These are phyloP conservation scores for Prunus yedoensis DNA, from an alignment of 331 rosid genomes.

Conservation along the genomic window DNA sequence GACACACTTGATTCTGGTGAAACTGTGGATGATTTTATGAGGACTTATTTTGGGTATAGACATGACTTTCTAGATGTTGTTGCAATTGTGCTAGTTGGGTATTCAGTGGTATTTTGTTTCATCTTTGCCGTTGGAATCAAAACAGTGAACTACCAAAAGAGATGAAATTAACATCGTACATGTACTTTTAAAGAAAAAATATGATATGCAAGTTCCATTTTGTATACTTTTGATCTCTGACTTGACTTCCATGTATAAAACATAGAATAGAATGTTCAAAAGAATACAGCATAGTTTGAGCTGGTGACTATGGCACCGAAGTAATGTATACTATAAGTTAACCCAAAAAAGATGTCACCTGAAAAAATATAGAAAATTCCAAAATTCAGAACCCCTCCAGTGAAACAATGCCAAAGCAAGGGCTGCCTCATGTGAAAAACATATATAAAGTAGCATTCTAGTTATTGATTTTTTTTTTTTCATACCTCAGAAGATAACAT, in stretches of 20 bases:
- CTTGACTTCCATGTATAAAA: too few species aligned
- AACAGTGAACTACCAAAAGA: constrained; percentile 1
- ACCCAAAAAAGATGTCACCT: background rate
- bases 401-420: constrained; percentile 60
- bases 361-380: background rate
- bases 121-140: background rate
- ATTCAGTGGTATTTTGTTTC: background rate
- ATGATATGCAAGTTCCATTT: background rate
- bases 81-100: background rate
- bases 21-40: background rate
- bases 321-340: background rate
- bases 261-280: too few species aligned
- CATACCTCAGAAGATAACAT: constrained; percentile 10
- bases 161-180: background rate
- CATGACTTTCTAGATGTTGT: constrained; percentile 9
- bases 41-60: background rate
- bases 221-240: background rate
- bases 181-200: background rate
- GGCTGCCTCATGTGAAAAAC: constrained; percentile 45
- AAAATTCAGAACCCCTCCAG: constrained; percentile 38
- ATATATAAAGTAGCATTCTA: background rate
- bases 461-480: constrained; percentile 26
- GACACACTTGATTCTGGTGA: constrained; percentile 10
- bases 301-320: background rate
- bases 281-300: background rate